phyloP scores from a whole-genome alignment of 2,329 filamentous ascomycete species.

The Microdochium paspali region DNA sequence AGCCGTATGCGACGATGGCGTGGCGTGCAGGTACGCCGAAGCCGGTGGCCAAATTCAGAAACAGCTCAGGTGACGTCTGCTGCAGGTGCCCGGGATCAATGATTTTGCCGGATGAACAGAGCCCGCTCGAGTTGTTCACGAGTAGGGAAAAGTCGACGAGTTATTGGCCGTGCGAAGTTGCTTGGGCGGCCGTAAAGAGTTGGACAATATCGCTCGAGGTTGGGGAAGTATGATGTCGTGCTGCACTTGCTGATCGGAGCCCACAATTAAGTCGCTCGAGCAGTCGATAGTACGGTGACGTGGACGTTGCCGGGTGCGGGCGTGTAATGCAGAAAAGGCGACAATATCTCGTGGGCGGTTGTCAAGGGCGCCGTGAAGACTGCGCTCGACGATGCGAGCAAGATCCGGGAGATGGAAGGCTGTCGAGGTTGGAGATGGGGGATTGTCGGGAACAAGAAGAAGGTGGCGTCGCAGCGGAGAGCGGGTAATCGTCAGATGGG shows the following conservation, averaged over 20 bases:
- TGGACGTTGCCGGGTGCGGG: neutral
- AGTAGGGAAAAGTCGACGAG: neutral
- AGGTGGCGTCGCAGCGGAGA: neutral
- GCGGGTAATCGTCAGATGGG: neutral
- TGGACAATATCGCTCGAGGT: too few species aligned
- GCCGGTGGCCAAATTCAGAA: neutral
- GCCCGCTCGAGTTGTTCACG: neutral
- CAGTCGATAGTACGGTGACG: neutral
- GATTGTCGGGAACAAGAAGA: neutral
- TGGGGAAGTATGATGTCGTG: too few species aligned
- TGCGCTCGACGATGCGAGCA: neutral
- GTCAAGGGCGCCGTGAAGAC: neutral
- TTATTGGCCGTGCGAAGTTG: too few species aligned
- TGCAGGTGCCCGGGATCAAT: neutral
- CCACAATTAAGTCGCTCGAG: neutral
- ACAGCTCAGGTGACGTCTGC: neutral
- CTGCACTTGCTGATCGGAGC: neutral
- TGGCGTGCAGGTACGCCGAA: neutral
- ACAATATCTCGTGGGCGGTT: neutral
- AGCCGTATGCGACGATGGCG: neutral
- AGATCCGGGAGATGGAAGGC: neutral
- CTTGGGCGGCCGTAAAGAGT: too few species aligned
- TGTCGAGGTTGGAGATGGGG: neutral
- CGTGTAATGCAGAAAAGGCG: neutral
- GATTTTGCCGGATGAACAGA: neutral